Evolutionary conservation across 805 yeast genomes (phyloP), one percentile per base, ranked within the genome.

Genomic region (Maudiozyma bulderi): DNA sequence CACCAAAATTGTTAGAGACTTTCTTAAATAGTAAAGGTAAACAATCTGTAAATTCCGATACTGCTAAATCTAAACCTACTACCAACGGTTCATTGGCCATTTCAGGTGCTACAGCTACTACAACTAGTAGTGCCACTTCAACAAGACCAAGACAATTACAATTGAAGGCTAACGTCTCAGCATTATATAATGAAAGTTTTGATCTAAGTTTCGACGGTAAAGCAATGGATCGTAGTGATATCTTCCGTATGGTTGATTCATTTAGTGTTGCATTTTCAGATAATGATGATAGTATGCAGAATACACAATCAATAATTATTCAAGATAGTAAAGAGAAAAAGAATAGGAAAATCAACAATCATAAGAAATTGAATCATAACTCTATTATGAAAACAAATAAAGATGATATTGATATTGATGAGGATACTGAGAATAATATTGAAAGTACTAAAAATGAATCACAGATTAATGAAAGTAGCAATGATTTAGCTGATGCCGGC

Each of bases 201-300:
- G 76, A 72, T 28, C 50, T 72, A 46, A 70, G 74, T 57, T 72
- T 72, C 50, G 76, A 72, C 53, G 76, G 76, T 8, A 72, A 72
- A 50, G 76, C 75, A 2, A 60, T 72, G 65, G 72, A 71, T 55
- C 66, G 65, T 47, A 68, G 68, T 49, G 76, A 72, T 55, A 54
- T 70, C 11, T 69, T 70, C 40, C 65, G 69, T 43, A 59, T 72
- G 55, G 73, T 71, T 5, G 74, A 72, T 49, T 64, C 70, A 5
- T 66, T 66, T 44, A 62, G 66, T 45, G 62, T 67, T 2, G 63
- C 67, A 1, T 53, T 62, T 44, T 63, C 63, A n/a, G 72, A 66
- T 47, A 69, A 65, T n/a, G 61, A 54, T 13, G 55, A 55, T 34
- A 44, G 47, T 31, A 28, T 29, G 30, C 43, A 30, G 31, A 37